Conservation (phyloP, 2,329 filamentous ascomycete species). For the Verticillium alfalfae region DNA sequence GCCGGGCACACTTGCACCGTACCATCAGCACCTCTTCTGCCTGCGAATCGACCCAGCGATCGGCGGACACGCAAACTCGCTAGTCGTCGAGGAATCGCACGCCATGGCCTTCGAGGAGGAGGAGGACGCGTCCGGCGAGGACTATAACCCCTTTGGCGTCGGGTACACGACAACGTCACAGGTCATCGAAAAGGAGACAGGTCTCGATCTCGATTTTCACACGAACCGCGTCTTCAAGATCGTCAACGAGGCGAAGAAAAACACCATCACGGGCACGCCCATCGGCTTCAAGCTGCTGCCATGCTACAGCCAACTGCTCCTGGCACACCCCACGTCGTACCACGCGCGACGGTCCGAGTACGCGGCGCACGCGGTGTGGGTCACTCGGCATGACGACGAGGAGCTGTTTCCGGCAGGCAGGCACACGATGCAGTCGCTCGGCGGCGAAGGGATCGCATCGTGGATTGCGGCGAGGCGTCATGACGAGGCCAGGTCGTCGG, state of each 20-base stretch:
- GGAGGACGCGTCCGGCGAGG: neutral
- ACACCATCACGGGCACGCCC: slow-evolving; percentile 35
- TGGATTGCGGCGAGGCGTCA: slow-evolving; percentile 27
- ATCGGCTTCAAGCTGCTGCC: slow-evolving; percentile 41
- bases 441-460: slow-evolving; percentile 30
- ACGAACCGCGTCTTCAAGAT: slow-evolving; percentile 44
- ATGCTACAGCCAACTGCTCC: slow-evolving; percentile 37
- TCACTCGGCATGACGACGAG: slow-evolving; percentile 35
- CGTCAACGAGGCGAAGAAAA: slow-evolving; percentile 35
- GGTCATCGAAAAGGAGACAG: slow-evolving; percentile 33
- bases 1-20: slow-evolving; percentile 56
- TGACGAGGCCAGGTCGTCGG: slow-evolving; percentile 32
- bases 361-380: slow-evolving; percentile 36
- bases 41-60: slow-evolving; percentile 60
- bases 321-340: slow-evolving; percentile 31
- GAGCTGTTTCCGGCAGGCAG: slow-evolving; percentile 36
- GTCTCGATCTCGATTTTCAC: slow-evolving; percentile 43
- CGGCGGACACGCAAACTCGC: slow-evolving; percentile 52
- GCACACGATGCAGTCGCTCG: slow-evolving; percentile 41
- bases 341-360: slow-evolving; percentile 36
- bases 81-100: slow-evolving; percentile 32
- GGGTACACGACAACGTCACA: slow-evolving; percentile 37
- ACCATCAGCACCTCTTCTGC: slow-evolving; percentile 66
- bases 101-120: slow-evolving; percentile 31
- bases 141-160: slow-evolving; percentile 45